These are phyloP conservation scores for Alternaria sp. DNA, from an alignment of 2,329 filamentous ascomycete genomes.

Conservation along the genomic window DNA sequence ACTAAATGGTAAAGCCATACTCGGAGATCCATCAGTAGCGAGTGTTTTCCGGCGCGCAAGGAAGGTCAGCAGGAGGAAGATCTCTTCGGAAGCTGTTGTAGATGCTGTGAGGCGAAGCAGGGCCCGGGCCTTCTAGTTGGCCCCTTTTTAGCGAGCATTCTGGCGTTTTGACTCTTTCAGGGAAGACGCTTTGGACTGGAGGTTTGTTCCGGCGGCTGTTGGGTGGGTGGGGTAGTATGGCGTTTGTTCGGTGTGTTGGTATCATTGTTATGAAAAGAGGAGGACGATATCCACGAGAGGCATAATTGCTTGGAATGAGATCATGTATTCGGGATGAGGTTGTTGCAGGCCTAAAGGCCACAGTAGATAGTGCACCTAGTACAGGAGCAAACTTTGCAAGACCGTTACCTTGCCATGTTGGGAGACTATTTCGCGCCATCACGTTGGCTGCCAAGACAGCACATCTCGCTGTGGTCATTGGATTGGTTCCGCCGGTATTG, in stretches of 20 bases:
- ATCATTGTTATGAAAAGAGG: slow-evolving; percentile 23
- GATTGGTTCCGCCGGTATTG: too few species aligned
- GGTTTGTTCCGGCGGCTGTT: slow-evolving; percentile 26
- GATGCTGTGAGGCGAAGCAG: background rate
- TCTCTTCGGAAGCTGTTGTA: too few species aligned
- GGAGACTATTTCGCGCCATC: background rate
- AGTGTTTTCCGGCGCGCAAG: background rate
- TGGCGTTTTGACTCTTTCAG: slow-evolving; percentile 37
- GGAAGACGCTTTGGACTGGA: slow-evolving; percentile 25
- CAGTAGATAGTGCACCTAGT: slow-evolving; percentile 34
- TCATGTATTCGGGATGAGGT: slow-evolving; percentile 16
- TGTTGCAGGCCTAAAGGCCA: slow-evolving; percentile 12
- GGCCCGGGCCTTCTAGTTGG: background rate
- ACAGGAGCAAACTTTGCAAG: slow-evolving; percentile 16
- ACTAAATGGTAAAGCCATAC: background rate
- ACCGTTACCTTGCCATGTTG: background rate
- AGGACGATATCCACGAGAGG: slow-evolving; percentile 32
- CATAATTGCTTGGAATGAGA: slow-evolving; percentile 27
- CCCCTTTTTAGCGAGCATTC: slow-evolving; percentile 46
- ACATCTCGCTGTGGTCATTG: too few species aligned
- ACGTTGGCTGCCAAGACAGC: too few species aligned
- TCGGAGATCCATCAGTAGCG: background rate
- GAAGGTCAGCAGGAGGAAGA: background rate
- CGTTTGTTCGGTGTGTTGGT: slow-evolving; percentile 27
- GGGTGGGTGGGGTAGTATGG: slow-evolving; percentile 19